A percentile compares a stretch with the other conserved stretches of the same genome.
Conservation (phyloP, 208 protist species). For the Willaertia magna region DNA sequence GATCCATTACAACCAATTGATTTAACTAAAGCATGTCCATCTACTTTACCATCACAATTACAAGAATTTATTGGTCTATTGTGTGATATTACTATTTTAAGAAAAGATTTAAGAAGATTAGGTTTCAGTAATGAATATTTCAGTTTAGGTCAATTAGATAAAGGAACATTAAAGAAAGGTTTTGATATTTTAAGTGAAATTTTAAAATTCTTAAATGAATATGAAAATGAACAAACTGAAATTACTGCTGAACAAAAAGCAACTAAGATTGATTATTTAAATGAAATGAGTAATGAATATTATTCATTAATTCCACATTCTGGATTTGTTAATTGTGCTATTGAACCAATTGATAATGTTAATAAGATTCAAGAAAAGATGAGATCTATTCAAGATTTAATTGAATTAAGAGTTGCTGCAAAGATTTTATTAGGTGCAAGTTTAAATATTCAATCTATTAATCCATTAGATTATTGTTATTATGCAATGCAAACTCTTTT, state of each 20-base stretch:
- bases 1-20: not conserved
- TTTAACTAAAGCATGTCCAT: not conserved
- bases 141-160: not conserved
- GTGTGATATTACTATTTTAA: not conserved
- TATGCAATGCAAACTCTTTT: not conserved
- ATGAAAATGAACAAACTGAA: not conserved
- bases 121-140: not conserved
- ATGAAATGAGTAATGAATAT: not conserved
- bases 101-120: not conserved
- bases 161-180: not conserved
- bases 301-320: not conserved
- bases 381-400: conserved; percentile 2
- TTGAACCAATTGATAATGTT: not conserved
- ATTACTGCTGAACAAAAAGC: not conserved
- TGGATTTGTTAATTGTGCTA: not conserved
- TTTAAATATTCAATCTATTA: not conserved
- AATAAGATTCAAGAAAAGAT: not conserved
- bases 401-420: not conserved
- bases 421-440: conserved; percentile 8
- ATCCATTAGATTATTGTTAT: conserved; percentile 26
- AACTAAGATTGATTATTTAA: not conserved
- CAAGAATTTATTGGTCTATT: not conserved
- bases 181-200: not conserved
- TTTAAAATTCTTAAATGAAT: not conserved
- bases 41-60: not conserved